These are phyloP conservation scores for Cladosporium colombiae DNA, from an alignment of 2,329 filamentous ascomycete genomes.

Conservation along the genomic window DNA sequence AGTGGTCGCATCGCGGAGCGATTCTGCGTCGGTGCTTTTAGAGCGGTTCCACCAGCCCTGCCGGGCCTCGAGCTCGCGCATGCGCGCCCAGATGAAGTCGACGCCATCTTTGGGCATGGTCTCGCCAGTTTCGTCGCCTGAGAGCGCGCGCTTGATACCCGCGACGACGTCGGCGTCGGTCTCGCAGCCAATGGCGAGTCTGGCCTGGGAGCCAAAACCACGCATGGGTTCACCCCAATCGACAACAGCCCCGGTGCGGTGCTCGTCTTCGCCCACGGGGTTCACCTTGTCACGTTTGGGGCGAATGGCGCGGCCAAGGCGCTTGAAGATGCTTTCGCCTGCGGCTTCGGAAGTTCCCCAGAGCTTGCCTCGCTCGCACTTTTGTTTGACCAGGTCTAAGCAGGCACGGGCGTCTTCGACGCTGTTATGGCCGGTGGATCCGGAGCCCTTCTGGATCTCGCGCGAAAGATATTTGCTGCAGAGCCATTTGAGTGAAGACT, in stretches of 20 bases:
- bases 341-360: slow-evolving; percentile 82
- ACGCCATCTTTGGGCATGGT: slow-evolving; percentile 52
- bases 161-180: slow-evolving; percentile 60
- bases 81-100: slow-evolving; percentile 64
- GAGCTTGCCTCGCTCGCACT: slow-evolving; percentile 85
- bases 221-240: slow-evolving; percentile 83
- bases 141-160: slow-evolving; percentile 55
- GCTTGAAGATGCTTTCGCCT: slow-evolving; percentile 86
- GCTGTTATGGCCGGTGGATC: slow-evolving; percentile 78
- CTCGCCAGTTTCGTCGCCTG: slow-evolving; percentile 47
- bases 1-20: slow-evolving; percentile 34
- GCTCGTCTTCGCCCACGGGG: slow-evolving; percentile 42
- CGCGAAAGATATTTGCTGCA: slow-evolving; percentile 80
- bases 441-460: slow-evolving; percentile 80
- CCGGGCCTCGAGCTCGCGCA: slow-evolving; percentile 61
- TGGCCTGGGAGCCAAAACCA: slow-evolving; percentile 59
- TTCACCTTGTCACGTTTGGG: slow-evolving; percentile 43
- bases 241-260: slow-evolving; percentile 70
- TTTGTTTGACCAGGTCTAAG: slow-evolving; percentile 89
- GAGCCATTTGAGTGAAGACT: slow-evolving; percentile 87
- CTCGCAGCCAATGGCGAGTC: slow-evolving; percentile 57
- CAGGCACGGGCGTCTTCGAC: slow-evolving; percentile 90
- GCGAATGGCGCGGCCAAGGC: slow-evolving; percentile 58
- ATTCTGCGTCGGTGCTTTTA: slow-evolving; percentile 43
- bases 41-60: slow-evolving; percentile 62